Evolutionary conservation across 129 eudicot species (phyloP).

Genomic region (Saussurea involucrata): DNA sequence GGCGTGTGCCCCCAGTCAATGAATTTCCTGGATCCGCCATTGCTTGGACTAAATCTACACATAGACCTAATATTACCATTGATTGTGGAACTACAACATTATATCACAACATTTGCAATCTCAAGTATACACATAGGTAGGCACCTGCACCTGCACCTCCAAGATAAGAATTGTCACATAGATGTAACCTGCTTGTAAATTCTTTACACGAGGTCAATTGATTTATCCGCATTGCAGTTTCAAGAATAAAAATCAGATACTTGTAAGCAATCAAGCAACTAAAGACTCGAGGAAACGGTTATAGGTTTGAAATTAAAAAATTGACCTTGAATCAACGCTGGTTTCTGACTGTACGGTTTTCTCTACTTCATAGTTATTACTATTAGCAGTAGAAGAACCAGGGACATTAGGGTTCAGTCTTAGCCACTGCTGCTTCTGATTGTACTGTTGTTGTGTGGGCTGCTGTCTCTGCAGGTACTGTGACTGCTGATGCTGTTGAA

Average conservation of each 20-base stretch:
- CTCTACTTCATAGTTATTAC: slow-evolving; percentile 29
- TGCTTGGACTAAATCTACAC: background rate
- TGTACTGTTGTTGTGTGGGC: slow-evolving; percentile 27
- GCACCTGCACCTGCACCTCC: too few relatives aligned
- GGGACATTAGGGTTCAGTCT: slow-evolving; percentile 33
- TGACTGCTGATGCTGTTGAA: slow-evolving; percentile 25
- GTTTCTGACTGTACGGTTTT: slow-evolving; percentile 37
- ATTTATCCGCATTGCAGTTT: background rate
- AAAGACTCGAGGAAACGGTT: slow-evolving; percentile 1
- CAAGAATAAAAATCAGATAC: background rate
- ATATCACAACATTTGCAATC: slow-evolving; percentile 2
- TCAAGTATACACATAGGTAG: background rate
- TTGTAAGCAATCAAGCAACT: background rate
- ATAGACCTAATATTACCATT: slow-evolving; percentile 4
- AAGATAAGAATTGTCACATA: background rate
- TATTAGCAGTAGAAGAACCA: slow-evolving; percentile 13
- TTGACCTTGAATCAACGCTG: slow-evolving; percentile 34
- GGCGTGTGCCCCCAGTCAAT: background rate
- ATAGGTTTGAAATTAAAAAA: background rate
- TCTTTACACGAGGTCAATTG: background rate
- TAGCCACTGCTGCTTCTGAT: slow-evolving; percentile 48
- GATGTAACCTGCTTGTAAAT: background rate
- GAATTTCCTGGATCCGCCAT: background rate
- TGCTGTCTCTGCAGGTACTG: slow-evolving; percentile 29
- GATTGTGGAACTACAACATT: background rate